Evolutionary conservation across 2,329 filamentous ascomycete genomes (phyloP).

Genomic region (Pyrenophora graminea): DNA sequence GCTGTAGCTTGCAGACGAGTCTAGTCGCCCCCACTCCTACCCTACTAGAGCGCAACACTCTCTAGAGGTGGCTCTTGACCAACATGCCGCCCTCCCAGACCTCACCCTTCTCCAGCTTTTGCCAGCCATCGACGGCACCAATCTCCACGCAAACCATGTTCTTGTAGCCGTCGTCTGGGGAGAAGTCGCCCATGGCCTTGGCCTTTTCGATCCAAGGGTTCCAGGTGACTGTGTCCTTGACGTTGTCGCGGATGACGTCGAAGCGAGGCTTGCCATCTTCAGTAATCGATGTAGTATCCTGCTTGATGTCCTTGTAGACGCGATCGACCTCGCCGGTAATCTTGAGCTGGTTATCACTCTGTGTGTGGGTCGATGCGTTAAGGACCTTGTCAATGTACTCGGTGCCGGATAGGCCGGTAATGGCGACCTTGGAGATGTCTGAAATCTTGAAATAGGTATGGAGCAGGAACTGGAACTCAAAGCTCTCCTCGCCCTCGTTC

Average conservation of each 20-base stretch:
- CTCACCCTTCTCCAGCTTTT: slow-evolving; percentile 79
- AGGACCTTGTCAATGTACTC: slow-evolving; percentile 84
- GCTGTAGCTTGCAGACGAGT: neutral
- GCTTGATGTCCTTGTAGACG: slow-evolving; percentile 73
- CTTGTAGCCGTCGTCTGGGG: slow-evolving; percentile 85
- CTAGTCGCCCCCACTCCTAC: neutral
- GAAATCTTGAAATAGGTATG: slow-evolving; percentile 87
- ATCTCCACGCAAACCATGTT: slow-evolving; percentile 95
- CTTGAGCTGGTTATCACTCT: slow-evolving; percentile 65
- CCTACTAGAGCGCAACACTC: neutral
- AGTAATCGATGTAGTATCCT: slow-evolving; percentile 65
- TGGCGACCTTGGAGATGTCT: slow-evolving; percentile 75
- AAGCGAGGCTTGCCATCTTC: slow-evolving; percentile 68
- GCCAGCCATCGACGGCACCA: slow-evolving; percentile 80
- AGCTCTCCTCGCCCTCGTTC: slow-evolving; percentile 80
- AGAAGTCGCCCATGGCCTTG: slow-evolving; percentile 80
- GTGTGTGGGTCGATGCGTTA: slow-evolving; percentile 65
- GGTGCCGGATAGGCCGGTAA: slow-evolving; percentile 77
- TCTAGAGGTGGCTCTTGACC: slow-evolving; percentile 51
- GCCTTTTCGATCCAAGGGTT: slow-evolving; percentile 93
- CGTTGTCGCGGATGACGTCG: slow-evolving; percentile 78
- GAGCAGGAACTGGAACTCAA: slow-evolving; percentile 89
- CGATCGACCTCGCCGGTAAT: slow-evolving; percentile 84
- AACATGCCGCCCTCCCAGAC: slow-evolving; percentile 68
- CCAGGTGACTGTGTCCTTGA: slow-evolving; percentile 91